Base-by-base conservation (phyloP, 345 rosid species). In the Ceriops zippeliana region DNA sequence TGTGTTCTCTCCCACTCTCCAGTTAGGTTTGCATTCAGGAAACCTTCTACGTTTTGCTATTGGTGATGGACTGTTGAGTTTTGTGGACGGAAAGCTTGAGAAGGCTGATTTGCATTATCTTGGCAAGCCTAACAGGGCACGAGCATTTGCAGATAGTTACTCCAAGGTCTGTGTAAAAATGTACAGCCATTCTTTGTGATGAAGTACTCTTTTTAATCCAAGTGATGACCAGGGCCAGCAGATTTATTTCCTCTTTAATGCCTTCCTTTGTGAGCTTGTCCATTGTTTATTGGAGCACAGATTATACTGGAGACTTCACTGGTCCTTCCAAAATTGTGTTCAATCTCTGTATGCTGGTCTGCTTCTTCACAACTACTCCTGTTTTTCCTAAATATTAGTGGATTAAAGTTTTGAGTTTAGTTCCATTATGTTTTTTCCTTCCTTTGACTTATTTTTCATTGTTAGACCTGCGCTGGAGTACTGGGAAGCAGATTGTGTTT, bases 131-230 rank as follows among this genome's bases (percentile, higher is more conserved):
- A 88, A 90, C 70, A 81, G 85, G 73, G 86, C 92, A 6, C 90
- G 98, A 35, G 87, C 96, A 34, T 95, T 87, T 72, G 93, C 99
- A 47, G 99, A 95, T 71, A 91, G 93, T 79, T 91, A 85, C 82
- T 95, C 99, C 61, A 95, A 95, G 99, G 96, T 95, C 71, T 27
- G 87, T 72, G 51, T 54, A 68, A 65, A 69, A 27, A 28, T 28
- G 2, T 26, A 63, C 17, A 34, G 35, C 34, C 69, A 5, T 42
- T 24, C 13, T 64, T 21, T 61, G 5, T 49, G 32, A 38, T 62
- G 65, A 52, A n/a, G 22, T 35, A 54, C 31, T 4, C 8, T 51
- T 52, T 31, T 20, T 19, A 19, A 6, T 51, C 24, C 1, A 19
- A 42, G 49, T 13, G 15, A 42, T 13, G 19, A 42, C 49, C 49